Conservation (phyloP, 495 filamentous ascomycete genomes). For the Hyaloscypha hepaticicola region DNA sequence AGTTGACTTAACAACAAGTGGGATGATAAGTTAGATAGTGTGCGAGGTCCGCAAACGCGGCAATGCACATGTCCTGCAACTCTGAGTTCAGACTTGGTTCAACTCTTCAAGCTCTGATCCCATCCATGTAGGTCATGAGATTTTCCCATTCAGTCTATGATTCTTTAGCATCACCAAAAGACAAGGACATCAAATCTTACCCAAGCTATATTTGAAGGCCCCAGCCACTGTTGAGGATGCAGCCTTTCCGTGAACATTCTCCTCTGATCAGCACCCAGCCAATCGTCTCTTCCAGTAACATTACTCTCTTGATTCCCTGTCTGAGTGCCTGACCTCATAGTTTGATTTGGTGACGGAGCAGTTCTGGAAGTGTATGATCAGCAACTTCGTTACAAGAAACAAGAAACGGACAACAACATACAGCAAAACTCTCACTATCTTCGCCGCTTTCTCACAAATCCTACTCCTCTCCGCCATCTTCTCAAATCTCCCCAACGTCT, state of each 20-base stretch:
- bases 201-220: constrained; percentile 13
- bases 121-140: constrained; percentile 5
- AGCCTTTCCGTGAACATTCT: constrained; percentile 4
- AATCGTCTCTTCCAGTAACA: background rate
- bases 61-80: too few relatives aligned
- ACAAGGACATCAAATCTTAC: background rate
- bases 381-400: too few relatives aligned
- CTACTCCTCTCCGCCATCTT: constrained; percentile 3
- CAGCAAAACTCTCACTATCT: constrained; percentile 17
- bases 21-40: too few relatives aligned
- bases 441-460: constrained; percentile 15
- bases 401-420: background rate
- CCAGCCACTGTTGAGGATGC: constrained; percentile 12
- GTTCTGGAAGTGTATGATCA: background rate
- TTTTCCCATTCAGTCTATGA: constrained; percentile 9
- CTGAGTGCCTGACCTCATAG: background rate
- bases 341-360: constrained; percentile 11
- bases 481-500: constrained; percentile 6
- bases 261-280: constrained; percentile 3
- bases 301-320: background rate
- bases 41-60: too few relatives aligned
- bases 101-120: background rate
- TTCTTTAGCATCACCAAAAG: background rate
- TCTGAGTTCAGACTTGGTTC: too few relatives aligned
- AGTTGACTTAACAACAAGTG: too few relatives aligned